Base-by-base conservation (phyloP, 805 yeast genomes). In the Candida adriatica region DNA sequence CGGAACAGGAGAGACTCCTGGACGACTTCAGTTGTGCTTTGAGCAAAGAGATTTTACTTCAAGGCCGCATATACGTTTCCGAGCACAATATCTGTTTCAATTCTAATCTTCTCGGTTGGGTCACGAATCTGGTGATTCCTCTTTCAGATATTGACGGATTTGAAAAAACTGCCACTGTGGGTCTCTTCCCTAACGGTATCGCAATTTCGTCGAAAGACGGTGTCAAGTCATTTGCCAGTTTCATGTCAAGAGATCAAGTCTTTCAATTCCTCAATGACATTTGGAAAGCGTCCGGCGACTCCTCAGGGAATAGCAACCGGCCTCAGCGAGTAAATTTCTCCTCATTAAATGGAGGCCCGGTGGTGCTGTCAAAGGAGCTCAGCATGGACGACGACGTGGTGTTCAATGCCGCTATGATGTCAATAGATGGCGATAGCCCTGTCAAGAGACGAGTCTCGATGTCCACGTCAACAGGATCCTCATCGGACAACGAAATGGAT, bases 1-100 rank as follows among this genome's bases (percentile, higher is more conserved):
- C 88, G 2, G 59, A 60, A 16, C 69, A 74, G 27, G 96, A 90
- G 48, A 62, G 79, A 30, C 59, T 90, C 11, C 53, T 90, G 21
- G 96, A 86, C 48, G 96, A 87, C 46, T 88, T 81, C 48, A 74
- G 85, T 17, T 92, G 97, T 63, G 96, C 96, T 0, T 59, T 90
- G 33, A 80, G 88, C 42, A 66, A 86, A 39, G 97, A 90, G 42
- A 84, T 87, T 29, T 62, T 90, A 19, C 59, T 86, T 8, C 96
- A 92, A 50, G 98, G 98, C 4, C 65, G 94, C 30, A 47, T 92
- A 17, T 92, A 84, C 51, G 68, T 92, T 7, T 73, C 94, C 13
- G 88, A 84, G 42, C 69, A 71, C 31, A 75, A 79, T 48, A 51
- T 90, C 4, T 85, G 96, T 51, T 92, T 92, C 66, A 79, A 86